Evolutionary conservation across 495 filamentous ascomycete species (phyloP).

Genomic region (Talaromyces nanjingensis): DNA sequence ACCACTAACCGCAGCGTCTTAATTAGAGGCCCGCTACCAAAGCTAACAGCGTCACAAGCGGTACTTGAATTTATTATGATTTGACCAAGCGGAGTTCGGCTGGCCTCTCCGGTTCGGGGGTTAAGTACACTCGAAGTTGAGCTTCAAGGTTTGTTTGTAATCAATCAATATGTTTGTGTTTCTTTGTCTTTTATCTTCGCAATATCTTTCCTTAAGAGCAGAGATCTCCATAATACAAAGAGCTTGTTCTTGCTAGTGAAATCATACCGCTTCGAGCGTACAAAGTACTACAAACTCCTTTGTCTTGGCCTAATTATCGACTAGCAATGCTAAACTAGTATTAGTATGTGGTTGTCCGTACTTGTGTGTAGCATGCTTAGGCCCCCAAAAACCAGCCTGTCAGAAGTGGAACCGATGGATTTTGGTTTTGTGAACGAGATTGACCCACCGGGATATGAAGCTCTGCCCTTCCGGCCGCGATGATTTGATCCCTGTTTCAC

Average conservation of each 20-base stretch:
- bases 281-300: not conserved
- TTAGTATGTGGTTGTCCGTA: not conserved
- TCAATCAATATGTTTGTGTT: not conserved
- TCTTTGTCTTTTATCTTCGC: not conserved
- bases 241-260: not conserved
- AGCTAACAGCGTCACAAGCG: not conserved
- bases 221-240: not conserved
- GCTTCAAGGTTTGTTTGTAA: not conserved
- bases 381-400: conserved; percentile 1
- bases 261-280: not conserved
- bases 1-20: not conserved
- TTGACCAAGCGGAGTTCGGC: not conserved
- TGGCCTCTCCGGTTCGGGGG: not conserved
- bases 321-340: not conserved
- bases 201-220: not conserved
- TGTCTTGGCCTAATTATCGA: not conserved
- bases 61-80: not conserved
- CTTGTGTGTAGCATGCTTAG: not conserved
- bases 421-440: not conserved
- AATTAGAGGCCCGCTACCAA: not conserved
- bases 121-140: not conserved
- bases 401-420: not conserved
- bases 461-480: not conserved
- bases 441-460: not conserved
- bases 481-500: not conserved